These are phyloP conservation scores for Smittium mucronatum DNA, from an alignment of 371 early-diverging fungal genomes.

Conservation along the genomic window DNA sequence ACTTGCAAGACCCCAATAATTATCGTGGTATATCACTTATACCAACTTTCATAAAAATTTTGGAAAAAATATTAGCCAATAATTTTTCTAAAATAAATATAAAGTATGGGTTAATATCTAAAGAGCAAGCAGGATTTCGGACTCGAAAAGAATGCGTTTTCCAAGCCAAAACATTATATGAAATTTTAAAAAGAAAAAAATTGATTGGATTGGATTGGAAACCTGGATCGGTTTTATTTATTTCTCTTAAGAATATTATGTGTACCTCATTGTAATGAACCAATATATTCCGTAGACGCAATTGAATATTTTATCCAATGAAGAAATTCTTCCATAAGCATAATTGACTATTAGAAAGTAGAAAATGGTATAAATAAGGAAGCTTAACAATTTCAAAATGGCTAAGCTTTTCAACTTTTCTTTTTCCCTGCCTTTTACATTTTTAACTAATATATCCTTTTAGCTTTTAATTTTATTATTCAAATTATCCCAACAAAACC, in stretches of 20 bases:
- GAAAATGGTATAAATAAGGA: too few relatives aligned
- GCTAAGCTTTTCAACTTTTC: too few relatives aligned
- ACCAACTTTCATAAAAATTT: not conserved
- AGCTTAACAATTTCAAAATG: too few relatives aligned
- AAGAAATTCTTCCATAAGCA: too few relatives aligned
- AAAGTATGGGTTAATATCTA: not conserved
- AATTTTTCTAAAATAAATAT: not conserved
- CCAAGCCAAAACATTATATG: conserved; percentile 6
- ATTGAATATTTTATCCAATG: too few relatives aligned
- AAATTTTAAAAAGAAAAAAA: not conserved
- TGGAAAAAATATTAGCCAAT: conserved; percentile 2
- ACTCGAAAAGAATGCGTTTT: conserved; percentile 4
- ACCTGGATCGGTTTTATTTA: not conserved
- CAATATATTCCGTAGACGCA: too few relatives aligned
- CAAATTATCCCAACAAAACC: too few relatives aligned
- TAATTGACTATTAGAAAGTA: too few relatives aligned
- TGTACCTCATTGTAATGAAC: too few relatives aligned
- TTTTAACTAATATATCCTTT: too few relatives aligned
- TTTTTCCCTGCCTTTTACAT: too few relatives aligned
- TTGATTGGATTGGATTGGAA: not conserved
- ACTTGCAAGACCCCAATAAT: not conserved
- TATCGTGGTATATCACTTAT: conserved; percentile 2
- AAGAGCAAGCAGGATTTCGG: conserved; percentile 3
- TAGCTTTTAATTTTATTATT: too few relatives aligned
- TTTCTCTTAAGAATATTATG: not conserved